These are phyloP conservation scores for Epichloe bromicola DNA, from an alignment of 2,329 filamentous ascomycete species.

Conservation along the genomic window DNA sequence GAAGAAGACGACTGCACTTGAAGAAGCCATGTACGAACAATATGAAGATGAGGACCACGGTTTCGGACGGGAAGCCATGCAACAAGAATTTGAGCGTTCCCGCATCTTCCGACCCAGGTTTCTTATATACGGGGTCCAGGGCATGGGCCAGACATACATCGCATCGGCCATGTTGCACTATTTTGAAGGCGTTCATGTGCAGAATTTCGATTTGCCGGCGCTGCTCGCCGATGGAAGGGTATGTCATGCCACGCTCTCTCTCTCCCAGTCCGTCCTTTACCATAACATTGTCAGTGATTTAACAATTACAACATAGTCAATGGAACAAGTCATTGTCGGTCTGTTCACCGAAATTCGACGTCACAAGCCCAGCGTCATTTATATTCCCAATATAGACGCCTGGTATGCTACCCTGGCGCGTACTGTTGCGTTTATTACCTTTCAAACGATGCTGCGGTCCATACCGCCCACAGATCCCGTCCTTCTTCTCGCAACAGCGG, in stretches of 20 bases:
- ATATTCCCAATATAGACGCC: slow-evolving; percentile 76
- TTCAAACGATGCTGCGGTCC: slow-evolving; percentile 66
- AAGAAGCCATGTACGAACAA: slow-evolving; percentile 87
- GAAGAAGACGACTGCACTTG: slow-evolving; percentile 76
- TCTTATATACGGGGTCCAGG: slow-evolving; percentile 65
- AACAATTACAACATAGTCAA: slow-evolving; percentile 34
- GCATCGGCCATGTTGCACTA: slow-evolving; percentile 76
- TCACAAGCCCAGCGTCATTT: slow-evolving; percentile 92
- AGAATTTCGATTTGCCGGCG: slow-evolving; percentile 84
- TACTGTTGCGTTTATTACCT: slow-evolving; percentile 64
- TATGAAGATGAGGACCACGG: slow-evolving; percentile 71
- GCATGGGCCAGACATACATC: slow-evolving; percentile 91
- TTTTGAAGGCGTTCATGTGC: slow-evolving; percentile 86
- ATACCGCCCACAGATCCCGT: slow-evolving; percentile 86
- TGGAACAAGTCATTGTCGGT: slow-evolving; percentile 80
- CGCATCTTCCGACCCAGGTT: slow-evolving; percentile 81
- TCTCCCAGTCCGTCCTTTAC: not conserved
- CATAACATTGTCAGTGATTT: not conserved
- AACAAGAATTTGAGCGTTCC: slow-evolving; percentile 71
- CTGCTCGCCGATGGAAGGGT: slow-evolving; percentile 73
- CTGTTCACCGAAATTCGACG: slow-evolving; percentile 86
- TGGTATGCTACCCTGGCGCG: slow-evolving; percentile 60
- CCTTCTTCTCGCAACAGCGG: slow-evolving; percentile 73
- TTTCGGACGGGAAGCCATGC: slow-evolving; percentile 67
- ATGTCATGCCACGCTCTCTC: slow-evolving; percentile 19